Percentiles rank a stretch among this genome's conserved stretches.
Conservation (phyloP, 2,329 filamentous ascomycete genomes). For the Rhynchosporium secalis region DNA sequence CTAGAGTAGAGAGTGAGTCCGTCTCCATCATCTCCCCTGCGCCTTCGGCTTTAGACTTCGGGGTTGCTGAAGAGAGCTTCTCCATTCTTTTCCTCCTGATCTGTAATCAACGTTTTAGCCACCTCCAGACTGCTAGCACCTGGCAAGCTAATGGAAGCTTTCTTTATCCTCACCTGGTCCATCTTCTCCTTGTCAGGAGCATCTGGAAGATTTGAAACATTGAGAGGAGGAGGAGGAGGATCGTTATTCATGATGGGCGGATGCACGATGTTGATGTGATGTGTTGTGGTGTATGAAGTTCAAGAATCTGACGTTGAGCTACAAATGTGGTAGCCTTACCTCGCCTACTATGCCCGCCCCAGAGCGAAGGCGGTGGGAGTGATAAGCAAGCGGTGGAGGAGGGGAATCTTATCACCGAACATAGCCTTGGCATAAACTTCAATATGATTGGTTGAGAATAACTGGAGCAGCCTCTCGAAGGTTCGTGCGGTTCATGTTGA, state of each 20-base stretch:
- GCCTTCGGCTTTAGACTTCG: constrained; percentile 23
- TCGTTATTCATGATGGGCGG: constrained; percentile 35
- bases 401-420: background rate
- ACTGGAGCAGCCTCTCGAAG: background rate
- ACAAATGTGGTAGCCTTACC: constrained; percentile 17
- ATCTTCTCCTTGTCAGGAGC: constrained; percentile 60
- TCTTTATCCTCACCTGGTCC: constrained; percentile 48
- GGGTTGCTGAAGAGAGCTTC: constrained; percentile 32
- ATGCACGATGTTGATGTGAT: constrained; percentile 1
- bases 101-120: constrained; percentile 27
- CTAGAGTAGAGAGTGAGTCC: constrained; percentile 20
- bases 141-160: background rate
- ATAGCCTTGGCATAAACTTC: background rate
- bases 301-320: background rate
- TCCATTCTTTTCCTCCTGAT: constrained; percentile 29
- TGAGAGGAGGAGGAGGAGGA: constrained; percentile 24
- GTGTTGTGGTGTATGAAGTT: background rate
- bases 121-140: background rate
- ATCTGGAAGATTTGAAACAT: constrained; percentile 49
- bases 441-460: background rate
- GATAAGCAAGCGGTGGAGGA: constrained; percentile 18
- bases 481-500: background rate
- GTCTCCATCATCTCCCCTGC: constrained; percentile 14
- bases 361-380: constrained; percentile 11
- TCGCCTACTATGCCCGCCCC: background rate